Evolutionary conservation across 2,329 filamentous ascomycete genomes (phyloP), one percentile per base, ranked within the genome.

Genomic region (Alternaria gaisen): DNA sequence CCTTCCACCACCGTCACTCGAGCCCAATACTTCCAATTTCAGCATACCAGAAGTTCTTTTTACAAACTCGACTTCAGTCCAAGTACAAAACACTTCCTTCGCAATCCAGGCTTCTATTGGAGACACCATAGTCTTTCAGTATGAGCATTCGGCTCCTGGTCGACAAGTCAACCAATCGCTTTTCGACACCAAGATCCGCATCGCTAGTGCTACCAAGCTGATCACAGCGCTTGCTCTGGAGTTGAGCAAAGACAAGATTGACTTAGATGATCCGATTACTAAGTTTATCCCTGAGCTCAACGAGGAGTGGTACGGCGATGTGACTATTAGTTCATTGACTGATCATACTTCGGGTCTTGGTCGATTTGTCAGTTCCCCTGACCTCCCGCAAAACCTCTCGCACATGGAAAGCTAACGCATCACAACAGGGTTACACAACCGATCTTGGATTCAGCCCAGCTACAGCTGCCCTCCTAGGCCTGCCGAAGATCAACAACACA

Each of bases 181-280:
- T 3, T 54, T 60, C 18, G 61, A 69, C 1, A 74, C 68, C 4
- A 63, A 67, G 26, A 36, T 66, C 24, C 69, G 72, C 0, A 58
- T 74, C 26, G 72, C 63, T 1, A 73, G 71, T 11, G 67, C 69
- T 8, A 72, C 71, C 2, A 75, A 75, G 41, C 28, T 67, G 12
- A 72, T 73, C 43, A 72, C 72, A 5, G 63, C 72, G 28, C 58
- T 75, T 14, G 72, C 72, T 1, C 38, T 74, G 2, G 43, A 72
- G 28, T 51, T 72, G 5, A 66, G 65, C 18, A 58, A 54, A 22
- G 55, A 69, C n/a, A 59, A 56, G 24, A 69, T 74, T 42, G 60
- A 60, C 4, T 64, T 70, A 14, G 63, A 70, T 12, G 71, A 74
- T 38, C 54, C 67, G 1, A 73, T 75, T 14, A 66, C 60, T 5